These are phyloP conservation scores for Calycina herbarum DNA, from an alignment of 2,329 filamentous ascomycete genomes.

Conservation along the genomic window DNA sequence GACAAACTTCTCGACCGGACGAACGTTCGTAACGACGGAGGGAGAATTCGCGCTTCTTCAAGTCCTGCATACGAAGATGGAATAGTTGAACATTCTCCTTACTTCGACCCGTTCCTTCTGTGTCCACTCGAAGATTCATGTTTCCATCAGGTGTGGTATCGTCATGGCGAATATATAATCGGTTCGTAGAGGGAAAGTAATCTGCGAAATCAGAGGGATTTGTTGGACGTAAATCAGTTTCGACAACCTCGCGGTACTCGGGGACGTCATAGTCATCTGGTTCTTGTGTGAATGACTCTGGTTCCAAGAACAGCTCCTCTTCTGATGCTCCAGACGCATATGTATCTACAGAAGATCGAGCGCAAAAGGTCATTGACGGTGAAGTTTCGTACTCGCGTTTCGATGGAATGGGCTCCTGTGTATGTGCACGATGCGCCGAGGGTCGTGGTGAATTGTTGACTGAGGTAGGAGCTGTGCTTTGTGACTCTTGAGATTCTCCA, in stretches of 20 bases:
- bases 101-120: conserved; percentile 57
- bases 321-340: conserved; percentile 72
- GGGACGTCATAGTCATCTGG: conserved; percentile 38
- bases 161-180: conserved; percentile 83
- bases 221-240: conserved; percentile 69
- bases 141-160: conserved; percentile 89
- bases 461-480: conserved; percentile 51
- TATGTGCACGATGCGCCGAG: conserved; percentile 26
- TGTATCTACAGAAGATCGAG: conserved; percentile 58
- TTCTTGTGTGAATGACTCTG: conserved; percentile 38
- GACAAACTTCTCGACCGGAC: conserved; percentile 90
- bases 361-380: conserved; percentile 30
- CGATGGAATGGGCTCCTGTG: conserved; percentile 20
- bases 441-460: conserved; percentile 43
- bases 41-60: conserved; percentile 84
- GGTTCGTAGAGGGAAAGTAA: conserved; percentile 82
- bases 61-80: conserved; percentile 91
- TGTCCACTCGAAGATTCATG: conserved; percentile 93
- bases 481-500: conserved; percentile 47
- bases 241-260: conserved; percentile 57
- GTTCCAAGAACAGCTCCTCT: conserved; percentile 52
- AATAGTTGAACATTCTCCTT: conserved; percentile 76
- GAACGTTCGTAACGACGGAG: conserved; percentile 88
- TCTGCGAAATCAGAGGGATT: conserved; percentile 79
- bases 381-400: conserved; percentile 28